Evolutionary conservation across 257 asterid species (phyloP), one percentile per base, ranked within the genome.

Genomic region (Petunia secreta): DNA sequence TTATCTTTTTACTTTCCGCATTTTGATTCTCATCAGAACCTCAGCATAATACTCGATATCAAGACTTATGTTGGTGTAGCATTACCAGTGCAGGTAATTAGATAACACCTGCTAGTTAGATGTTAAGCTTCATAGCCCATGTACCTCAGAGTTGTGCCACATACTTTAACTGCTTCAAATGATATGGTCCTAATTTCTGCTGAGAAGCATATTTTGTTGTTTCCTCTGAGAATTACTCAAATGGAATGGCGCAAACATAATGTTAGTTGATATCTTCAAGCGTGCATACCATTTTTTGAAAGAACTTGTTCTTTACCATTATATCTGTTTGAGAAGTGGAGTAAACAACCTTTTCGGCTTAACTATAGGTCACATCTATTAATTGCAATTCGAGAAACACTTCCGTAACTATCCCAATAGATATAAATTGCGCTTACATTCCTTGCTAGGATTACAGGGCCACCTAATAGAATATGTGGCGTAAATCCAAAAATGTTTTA

Each of bases 1-100:
- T 25, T 25, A 25, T 25, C 25, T 25, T 25, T 25, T 25, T 25
- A 25, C 25, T 25, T 25, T 25, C 25, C 25, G 25, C 25, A 25
- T 25, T 25, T 25, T 25, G 25, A 25, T 25, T 25, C 25, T 25
- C 25, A 25, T 25, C 25, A 25, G 25, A 25, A 25, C 25, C 25
- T 25, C 25, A 90, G 83, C 63, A 94, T 96, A 36, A 88, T 91
- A 75, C 93, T 96, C 7, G 97, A 90, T 53, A 87, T 96, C 81
- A 91, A 92, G 90, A 96, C 99, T 34, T 88, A 86, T 88, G 90
- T 96, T 68, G 99, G 99, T 8, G 92, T 96, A 60, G 90, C 94
- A 50, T 83, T 96, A 58, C 98, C 99, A 4, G 83, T 96, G 63
- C 99, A 96, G 97, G 98, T 91, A 55, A 44, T 64, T 71, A 60